Base-by-base conservation (phyloP, 2,329 filamentous ascomycete genomes). In the Venturiaceae sp. region DNA sequence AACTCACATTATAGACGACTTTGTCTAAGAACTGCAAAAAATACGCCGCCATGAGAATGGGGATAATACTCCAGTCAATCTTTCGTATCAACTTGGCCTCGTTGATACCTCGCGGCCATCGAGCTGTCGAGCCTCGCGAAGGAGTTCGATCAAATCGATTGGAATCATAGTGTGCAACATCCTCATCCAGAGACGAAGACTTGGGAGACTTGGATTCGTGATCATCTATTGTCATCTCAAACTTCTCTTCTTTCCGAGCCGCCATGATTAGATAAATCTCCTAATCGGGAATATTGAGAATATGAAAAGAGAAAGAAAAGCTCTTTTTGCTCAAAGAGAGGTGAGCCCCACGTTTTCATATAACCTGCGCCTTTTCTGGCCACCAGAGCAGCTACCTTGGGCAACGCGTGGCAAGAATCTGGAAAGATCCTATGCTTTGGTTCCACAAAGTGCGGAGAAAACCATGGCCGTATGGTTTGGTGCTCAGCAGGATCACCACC, bases 11-110 rank as follows among this genome's bases (percentile, higher is more conserved):
- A 62, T 74, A 64, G 3, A 73, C 59, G 4, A 69, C 71, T 59
- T 75, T 75, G 61, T 75, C 72, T 3, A 74, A 62, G 57, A 73
- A 75, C 56, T 75, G 72, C 3, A 73, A 60, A 37, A 67, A 71
- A 62, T 73, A 74, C 50, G 67, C 71, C 19, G 60, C 63, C 63
- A 67, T 72, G 67, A 75, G 71, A 11, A 74, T 60, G 3, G 72
- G 72, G 63, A 75, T 68, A 33, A 75, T 69, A 66, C 70, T 71
- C 64, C 66, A 70, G 52, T 75, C 73, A 30, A 74, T 73, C 61
- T 72, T 74, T 5, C 68, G 63, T 9, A 58, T 36, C 4, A 58
- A 21, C 33, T 58, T 58, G 5, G 30, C 52, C 28, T 58, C 55
- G n/a, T 58, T 32, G 9, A 58, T 37, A 3, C 32, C 34, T 34